Evolutionary conservation across 2,329 filamentous ascomycete species (phyloP).

Genomic region (Acrodontium crateriforme): DNA sequence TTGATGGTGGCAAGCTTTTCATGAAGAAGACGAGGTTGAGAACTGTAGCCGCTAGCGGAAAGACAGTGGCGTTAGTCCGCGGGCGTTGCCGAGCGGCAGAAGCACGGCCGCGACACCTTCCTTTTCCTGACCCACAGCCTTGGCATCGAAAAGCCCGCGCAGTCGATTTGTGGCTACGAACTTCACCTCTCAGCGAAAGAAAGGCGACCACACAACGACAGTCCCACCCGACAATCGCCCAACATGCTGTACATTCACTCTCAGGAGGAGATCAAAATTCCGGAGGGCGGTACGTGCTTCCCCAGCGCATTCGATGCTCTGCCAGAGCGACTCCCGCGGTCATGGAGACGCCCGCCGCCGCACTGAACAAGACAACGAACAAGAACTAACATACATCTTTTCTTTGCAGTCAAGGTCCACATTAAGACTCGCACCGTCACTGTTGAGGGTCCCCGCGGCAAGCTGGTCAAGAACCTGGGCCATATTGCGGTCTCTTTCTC

Average conservation of each 20-base stretch:
- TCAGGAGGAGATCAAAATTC: conserved; percentile 87
- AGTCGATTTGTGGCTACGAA: too few species aligned
- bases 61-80: too few species aligned
- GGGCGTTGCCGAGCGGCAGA: too few species aligned
- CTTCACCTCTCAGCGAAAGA: too few species aligned
- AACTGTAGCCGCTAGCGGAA: too few species aligned
- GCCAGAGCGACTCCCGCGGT: conserved; percentile 1
- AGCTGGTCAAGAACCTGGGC: conserved; percentile 91
- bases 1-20: too few species aligned
- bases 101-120: too few species aligned
- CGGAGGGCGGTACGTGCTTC: conserved; percentile 75
- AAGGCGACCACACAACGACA: conserved; percentile 2
- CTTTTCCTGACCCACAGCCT: too few species aligned
- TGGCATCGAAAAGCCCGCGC: too few species aligned
- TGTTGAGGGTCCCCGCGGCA: conserved; percentile 94
- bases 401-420: conserved; percentile 70
- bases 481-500: conserved; percentile 96
- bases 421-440: conserved; percentile 96
- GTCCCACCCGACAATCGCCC: conserved; percentile 34
- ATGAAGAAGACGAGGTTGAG: too few species aligned
- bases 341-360: neutral
- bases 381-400: conserved; percentile 7
- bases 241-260: conserved; percentile 99
- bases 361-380: conserved; percentile 1
- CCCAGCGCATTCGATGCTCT: conserved; percentile 1